phyloP scores from a whole-genome alignment of 768 basidiomycete genomes.

The Tylopilus felleus region DNA sequence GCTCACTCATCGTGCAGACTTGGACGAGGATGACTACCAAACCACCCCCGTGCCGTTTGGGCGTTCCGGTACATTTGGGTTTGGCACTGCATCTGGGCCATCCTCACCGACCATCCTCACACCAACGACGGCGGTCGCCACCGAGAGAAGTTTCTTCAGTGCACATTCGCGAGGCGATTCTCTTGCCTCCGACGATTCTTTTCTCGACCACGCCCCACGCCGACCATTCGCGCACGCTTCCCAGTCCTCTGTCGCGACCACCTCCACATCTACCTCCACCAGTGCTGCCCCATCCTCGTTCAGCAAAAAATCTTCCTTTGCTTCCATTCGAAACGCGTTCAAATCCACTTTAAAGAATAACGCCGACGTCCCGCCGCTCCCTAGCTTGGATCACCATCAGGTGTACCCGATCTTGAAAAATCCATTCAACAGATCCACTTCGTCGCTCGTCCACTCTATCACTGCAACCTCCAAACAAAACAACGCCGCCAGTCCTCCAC shows the following conservation, averaged over 20 bases:
- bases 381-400: constrained; percentile 57
- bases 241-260: constrained; percentile 64
- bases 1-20: constrained; percentile 48
- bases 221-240: constrained; percentile 68
- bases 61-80: constrained; percentile 50
- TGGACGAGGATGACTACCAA: constrained; percentile 70
- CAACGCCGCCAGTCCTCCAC: constrained; percentile 46
- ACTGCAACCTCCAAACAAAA: constrained; percentile 38
- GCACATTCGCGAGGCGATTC: constrained; percentile 74
- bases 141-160: constrained; percentile 58
- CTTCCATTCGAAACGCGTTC: constrained; percentile 84
- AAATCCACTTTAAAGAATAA: constrained; percentile 54
- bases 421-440: constrained; percentile 79
- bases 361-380: constrained; percentile 72
- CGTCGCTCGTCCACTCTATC: constrained; percentile 58
- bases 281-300: constrained; percentile 43
- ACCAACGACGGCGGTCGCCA: constrained; percentile 38
- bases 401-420: constrained; percentile 72
- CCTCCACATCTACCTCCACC: constrained; percentile 28
- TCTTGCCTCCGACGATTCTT: constrained; percentile 72
- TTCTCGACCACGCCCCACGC: constrained; percentile 54
- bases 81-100: constrained; percentile 47
- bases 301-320: constrained; percentile 80
- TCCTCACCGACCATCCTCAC: constrained; percentile 67
- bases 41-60: constrained; percentile 69